A percentile compares a stretch with the other conserved stretches of the same genome.
These are phyloP conservation scores for Pascua sp. DNA, from an alignment of 1,284 basidiomycete genomes.

Conservation along the genomic window DNA sequence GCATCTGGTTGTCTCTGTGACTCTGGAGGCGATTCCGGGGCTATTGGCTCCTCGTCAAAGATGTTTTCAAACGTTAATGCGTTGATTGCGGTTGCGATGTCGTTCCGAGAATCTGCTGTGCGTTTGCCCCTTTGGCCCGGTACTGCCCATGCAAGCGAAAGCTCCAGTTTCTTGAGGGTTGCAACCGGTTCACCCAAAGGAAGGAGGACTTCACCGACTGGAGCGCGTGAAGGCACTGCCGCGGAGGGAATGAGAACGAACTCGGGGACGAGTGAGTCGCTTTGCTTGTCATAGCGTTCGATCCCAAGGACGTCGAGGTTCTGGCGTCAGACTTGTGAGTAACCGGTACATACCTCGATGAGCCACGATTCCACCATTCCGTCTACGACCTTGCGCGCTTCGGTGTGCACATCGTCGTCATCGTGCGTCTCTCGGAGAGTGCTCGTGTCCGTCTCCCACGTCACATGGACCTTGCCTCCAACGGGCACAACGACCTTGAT, in stretches of 20 bases:
- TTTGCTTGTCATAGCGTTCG: neutral
- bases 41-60: neutral
- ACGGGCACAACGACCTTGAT: constrained; percentile 23
- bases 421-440: neutral
- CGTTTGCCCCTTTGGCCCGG: neutral
- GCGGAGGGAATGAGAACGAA: constrained; percentile 1
- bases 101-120: too few species aligned
- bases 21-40: too few species aligned
- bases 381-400: neutral
- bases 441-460: constrained; percentile 1
- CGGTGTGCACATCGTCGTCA: neutral
- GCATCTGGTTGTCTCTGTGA: neutral
- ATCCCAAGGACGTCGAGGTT: constrained; percentile 5
- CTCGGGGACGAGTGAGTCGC: neutral
- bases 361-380: neutral
- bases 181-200: constrained; percentile 5
- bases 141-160: constrained; percentile 3
- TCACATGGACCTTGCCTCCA: constrained; percentile 18
- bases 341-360: neutral
- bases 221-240: neutral
- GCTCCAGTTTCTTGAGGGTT: neutral
- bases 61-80: neutral
- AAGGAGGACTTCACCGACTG: neutral
- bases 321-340: constrained; percentile 1
- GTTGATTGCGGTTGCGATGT: neutral